Evolutionary conservation across 1,284 basidiomycete species (phyloP), one percentile per base, ranked within the genome.

Genomic region (Hymenochaete sp.): DNA sequence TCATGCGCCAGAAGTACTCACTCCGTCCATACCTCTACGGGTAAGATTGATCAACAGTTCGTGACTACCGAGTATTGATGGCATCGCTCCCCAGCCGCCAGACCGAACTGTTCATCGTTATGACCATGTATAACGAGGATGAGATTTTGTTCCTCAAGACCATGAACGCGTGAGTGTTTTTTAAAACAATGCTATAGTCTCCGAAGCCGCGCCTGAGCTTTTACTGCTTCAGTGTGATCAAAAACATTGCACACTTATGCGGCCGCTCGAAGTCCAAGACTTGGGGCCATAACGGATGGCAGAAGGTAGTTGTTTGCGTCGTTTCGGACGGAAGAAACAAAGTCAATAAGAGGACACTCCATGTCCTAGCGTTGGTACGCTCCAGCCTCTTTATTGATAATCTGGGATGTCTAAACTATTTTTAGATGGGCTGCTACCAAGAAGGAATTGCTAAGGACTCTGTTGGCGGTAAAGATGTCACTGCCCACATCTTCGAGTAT

Each of bases 121-220:
- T 92, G 85, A 92, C 89, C 36, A 92, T 92, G 84, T 92, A 97
- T 67, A 97, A 97, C 62, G 93, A 97, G 65, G 88, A 93, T 59
- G 88, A 93, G 55, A 73, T 87, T 16, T 70, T 97, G 18, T 88
- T 91, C 57, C 70, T 74, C 56, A 76, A 74, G 56, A 92, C 91
- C 3, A 92, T 95, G 83, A 93, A 93, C 58, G 77, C 87, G 70
- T 84, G 58, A 57, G 81, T 68, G 14, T 26, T 48, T n/a, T 35
- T 35, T 35, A 16, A n/a, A 35, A 44, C 26, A 41, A 28, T 44
- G 42, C 37, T 42, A 18, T 28, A 45, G 40, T 26, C 41, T 52
- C 32, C 50, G 32, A 43, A 44, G 29, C 43, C 36, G 39, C 47
- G 2, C 16, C 42, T 39, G 18, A 21, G 31, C 46, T 47, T 38